Percentiles rank a stretch among this genome's conserved stretches.
These are phyloP conservation scores for Colletotrichum spinosum DNA, from an alignment of 2,329 filamentous ascomycete species.

Conservation along the genomic window DNA sequence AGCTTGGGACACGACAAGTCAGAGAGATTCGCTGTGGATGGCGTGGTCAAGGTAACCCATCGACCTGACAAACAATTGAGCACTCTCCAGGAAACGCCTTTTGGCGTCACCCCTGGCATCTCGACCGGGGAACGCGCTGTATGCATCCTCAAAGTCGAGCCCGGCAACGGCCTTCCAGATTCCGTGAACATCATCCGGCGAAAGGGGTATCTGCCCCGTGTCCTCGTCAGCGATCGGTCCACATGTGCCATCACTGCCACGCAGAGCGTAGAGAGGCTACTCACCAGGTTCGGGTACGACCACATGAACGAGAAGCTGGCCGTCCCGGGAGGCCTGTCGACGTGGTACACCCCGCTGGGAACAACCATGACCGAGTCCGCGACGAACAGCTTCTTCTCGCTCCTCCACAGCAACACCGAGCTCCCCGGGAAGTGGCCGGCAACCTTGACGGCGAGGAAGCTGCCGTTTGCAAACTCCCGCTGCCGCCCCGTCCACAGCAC, in stretches of 20 bases:
- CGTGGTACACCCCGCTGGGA: constrained; percentile 60
- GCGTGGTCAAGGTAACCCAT: constrained; percentile 31
- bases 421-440: constrained; percentile 86
- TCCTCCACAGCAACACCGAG: constrained; percentile 69
- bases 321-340: constrained; percentile 31
- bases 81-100: constrained; percentile 33
- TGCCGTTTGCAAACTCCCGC: constrained; percentile 56
- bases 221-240: neutral
- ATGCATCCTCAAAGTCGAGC: constrained; percentile 35
- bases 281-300: constrained; percentile 38
- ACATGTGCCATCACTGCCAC: too few relatives aligned
- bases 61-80: constrained; percentile 32
- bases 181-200: constrained; percentile 19
- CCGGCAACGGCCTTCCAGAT: constrained; percentile 31
- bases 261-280: neutral
- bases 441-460: constrained; percentile 73
- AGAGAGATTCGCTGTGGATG: constrained; percentile 17
- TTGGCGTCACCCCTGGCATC: constrained; percentile 36
- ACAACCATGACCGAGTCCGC: constrained; percentile 83
- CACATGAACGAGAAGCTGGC: constrained; percentile 36
- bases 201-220: constrained; percentile 25
- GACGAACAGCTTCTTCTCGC: constrained; percentile 70
- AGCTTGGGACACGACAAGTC: too few relatives aligned
- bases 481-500: constrained; percentile 59
- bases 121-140: constrained; percentile 23